Percentiles rank a stretch among this genome's conserved stretches.
phyloP scores from a whole-genome alignment of 306 rosid genomes.

The Sicyos baderoa region DNA sequence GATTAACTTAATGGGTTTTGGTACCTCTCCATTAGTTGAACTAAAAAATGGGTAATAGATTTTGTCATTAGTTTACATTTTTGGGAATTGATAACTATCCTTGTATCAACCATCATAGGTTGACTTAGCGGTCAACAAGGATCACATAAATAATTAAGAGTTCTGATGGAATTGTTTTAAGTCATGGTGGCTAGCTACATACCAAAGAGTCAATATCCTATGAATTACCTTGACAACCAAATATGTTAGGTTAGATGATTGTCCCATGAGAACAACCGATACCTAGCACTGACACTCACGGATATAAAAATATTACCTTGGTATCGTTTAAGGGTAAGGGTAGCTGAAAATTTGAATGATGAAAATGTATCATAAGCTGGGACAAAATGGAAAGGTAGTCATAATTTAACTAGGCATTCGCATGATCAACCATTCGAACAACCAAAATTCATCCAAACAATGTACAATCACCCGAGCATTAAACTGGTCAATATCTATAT shows the following conservation, averaged over 20 bases:
- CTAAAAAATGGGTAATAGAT: not conserved
- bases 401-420: not conserved
- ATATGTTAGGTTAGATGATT: too few relatives aligned
- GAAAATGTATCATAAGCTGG: not conserved
- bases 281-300: too few relatives aligned
- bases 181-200: too few relatives aligned
- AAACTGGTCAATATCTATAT: slow-evolving; percentile 20
- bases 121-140: too few relatives aligned
- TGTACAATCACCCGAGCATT: not conserved
- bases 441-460: slow-evolving; percentile 18
- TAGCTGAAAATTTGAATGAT: not conserved
- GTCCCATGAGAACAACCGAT: too few relatives aligned
- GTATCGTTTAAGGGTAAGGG: not conserved
- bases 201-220: too few relatives aligned
- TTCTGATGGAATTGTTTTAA: too few relatives aligned
- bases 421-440: not conserved
- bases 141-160: too few relatives aligned
- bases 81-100: not conserved
- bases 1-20: too few relatives aligned
- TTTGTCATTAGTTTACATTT: not conserved
- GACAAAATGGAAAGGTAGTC: not conserved
- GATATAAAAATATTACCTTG: too few relatives aligned
- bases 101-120: too few relatives aligned
- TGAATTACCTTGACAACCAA: too few relatives aligned
- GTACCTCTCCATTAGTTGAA: not conserved